A percentile compares a stretch with the other conserved stretches of the same genome.
These are phyloP conservation scores for Megacollybia marginata DNA, from an alignment of 768 basidiomycete species.

Conservation along the genomic window DNA sequence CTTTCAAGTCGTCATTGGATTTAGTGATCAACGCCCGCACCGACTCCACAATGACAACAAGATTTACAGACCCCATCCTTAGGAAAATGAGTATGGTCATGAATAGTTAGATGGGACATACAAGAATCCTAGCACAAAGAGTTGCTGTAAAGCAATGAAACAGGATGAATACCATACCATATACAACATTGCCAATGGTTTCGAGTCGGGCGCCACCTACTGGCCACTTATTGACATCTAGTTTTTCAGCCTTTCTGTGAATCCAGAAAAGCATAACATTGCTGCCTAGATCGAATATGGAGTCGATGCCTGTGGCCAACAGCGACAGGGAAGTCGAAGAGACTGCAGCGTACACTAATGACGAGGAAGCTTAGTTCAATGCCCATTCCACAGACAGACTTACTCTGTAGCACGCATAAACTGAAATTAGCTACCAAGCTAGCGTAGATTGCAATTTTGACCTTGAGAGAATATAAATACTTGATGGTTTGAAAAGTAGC, in stretches of 20 bases:
- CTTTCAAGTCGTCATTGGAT: conserved; percentile 39
- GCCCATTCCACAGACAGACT: conserved; percentile 9
- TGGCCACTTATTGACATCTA: conserved; percentile 87
- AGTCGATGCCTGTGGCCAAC: conserved; percentile 85
- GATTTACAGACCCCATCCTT: conserved; percentile 88
- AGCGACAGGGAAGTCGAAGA: conserved; percentile 79
- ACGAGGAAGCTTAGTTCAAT: conserved; percentile 2
- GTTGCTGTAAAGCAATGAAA: neutral
- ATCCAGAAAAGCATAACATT: conserved; percentile 78
- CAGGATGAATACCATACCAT: conserved; percentile 39
- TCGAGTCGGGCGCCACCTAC: conserved; percentile 86
- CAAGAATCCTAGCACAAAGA: conserved; percentile 38
- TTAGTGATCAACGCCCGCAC: conserved; percentile 62
- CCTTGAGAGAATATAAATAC: conserved; percentile 30
- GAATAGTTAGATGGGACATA: conserved; percentile 12
- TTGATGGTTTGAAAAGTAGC: neutral
- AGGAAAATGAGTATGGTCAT: neutral
- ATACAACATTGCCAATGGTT: conserved; percentile 84
- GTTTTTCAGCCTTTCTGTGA: conserved; percentile 58
- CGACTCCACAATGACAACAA: conserved; percentile 88
- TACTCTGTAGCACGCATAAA: conserved; percentile 69
- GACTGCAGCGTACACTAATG: conserved; percentile 83
- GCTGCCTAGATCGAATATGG: conserved; percentile 78
- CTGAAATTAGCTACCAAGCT: conserved; percentile 73
- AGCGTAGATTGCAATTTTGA: conserved; percentile 83